A percentile compares a stretch with the other conserved stretches of the same genome.
Evolutionary conservation across 208 protist genomes (phyloP).

Genomic region (Sergeia podlipaevii): DNA sequence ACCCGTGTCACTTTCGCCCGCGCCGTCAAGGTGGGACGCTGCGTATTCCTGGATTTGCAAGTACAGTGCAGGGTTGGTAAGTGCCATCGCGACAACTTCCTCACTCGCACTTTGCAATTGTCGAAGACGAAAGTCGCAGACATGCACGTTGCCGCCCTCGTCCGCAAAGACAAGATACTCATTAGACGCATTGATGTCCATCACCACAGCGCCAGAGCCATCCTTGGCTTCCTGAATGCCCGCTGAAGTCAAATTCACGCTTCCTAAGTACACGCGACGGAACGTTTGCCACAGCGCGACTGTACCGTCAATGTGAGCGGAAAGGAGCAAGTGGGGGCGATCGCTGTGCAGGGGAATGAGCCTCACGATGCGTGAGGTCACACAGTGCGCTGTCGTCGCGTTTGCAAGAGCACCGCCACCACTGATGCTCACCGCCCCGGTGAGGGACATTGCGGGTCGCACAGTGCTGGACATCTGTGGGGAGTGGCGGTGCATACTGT

Average conservation of each 20-base stretch:
- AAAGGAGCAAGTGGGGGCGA: constrained; percentile 45
- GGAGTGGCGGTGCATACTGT: too few species aligned
- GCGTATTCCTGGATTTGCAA: not conserved
- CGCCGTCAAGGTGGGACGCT: not conserved
- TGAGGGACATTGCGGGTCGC: not conserved
- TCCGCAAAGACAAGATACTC: constrained; percentile 63
- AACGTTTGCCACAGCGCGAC: constrained; percentile 75
- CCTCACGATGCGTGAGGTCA: constrained; percentile 31
- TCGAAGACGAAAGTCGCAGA: constrained; percentile 46
- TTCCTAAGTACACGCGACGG: constrained; percentile 54
- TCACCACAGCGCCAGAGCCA: constrained; percentile 11
- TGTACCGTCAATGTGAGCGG: constrained; percentile 70
- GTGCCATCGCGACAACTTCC: constrained; percentile 24
- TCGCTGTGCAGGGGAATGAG: constrained; percentile 40
- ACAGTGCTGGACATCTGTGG: too few species aligned
- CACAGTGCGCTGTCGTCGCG: not conserved
- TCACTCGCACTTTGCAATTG: constrained; percentile 13
- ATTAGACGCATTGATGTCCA: constrained; percentile 14
- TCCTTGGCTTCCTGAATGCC: constrained; percentile 15
- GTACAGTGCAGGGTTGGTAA: constrained; percentile 36
- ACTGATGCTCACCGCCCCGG: constrained; percentile 7
- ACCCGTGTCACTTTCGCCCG: not conserved
- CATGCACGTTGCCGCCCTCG: constrained; percentile 63
- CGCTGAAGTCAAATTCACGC: constrained; percentile 37
- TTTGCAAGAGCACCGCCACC: not conserved